Evolutionary conservation across 768 basidiomycete species (phyloP).

Genomic region (Amanita jacksonii): DNA sequence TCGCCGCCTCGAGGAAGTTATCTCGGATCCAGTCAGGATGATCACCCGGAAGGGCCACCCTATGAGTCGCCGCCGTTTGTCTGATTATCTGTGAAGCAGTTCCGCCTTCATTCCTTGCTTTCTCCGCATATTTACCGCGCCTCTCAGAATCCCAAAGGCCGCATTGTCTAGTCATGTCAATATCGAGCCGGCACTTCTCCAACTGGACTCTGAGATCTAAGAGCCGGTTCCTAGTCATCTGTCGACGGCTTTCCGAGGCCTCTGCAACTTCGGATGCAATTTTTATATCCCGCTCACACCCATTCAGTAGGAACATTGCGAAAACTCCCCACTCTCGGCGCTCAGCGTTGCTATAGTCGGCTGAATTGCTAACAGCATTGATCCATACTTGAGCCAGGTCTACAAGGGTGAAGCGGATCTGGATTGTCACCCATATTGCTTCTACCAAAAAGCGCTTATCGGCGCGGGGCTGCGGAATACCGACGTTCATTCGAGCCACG

Average conservation of each 20-base stretch:
- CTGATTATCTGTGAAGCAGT: constrained; percentile 8
- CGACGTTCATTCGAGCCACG: constrained; percentile 40
- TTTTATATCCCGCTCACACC: constrained; percentile 36
- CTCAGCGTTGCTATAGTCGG: constrained; percentile 20
- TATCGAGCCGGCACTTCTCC: constrained; percentile 41
- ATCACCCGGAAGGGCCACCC: constrained; percentile 17
- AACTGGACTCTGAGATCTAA: constrained; percentile 35
- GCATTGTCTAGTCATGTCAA: constrained; percentile 24
- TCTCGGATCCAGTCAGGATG: constrained; percentile 30
- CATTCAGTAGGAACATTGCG: constrained; percentile 32
- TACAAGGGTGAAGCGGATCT: constrained; percentile 42
- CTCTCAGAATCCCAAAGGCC: constrained; percentile 14
- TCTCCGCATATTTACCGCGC: constrained; percentile 17
- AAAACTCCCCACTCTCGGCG: constrained; percentile 37
- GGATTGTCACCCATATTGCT: constrained; percentile 45
- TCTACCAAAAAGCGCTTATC: constrained; percentile 54
- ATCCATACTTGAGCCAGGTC: constrained; percentile 34
- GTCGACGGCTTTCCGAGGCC: constrained; percentile 42
- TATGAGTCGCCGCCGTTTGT: constrained; percentile 13
- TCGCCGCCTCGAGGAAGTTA: constrained; percentile 30
- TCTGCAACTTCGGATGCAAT: constrained; percentile 37
- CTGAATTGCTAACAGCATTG: constrained; percentile 17
- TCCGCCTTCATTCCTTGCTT: constrained; percentile 10
- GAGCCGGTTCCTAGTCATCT: constrained; percentile 35
- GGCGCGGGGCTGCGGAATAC: constrained; percentile 46